A percentile compares a stretch with the other conserved stretches of the same genome.
Conservation (phyloP, 768 basidiomycete genomes). For the Pleurotus citrinopileatus region DNA sequence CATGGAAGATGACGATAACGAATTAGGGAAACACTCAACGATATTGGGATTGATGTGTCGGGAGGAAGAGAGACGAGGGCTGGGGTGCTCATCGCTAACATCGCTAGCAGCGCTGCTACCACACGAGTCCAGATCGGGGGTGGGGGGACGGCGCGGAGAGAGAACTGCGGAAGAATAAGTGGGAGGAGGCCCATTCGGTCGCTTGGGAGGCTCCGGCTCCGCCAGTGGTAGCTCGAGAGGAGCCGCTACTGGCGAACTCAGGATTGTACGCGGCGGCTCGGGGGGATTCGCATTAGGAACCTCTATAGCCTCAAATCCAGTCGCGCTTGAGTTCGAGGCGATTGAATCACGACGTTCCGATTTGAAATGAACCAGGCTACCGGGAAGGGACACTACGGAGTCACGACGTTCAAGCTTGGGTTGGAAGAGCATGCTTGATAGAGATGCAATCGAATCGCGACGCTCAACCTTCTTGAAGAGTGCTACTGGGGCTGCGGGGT, state of each 20-base stretch:
- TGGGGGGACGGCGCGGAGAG: conserved; percentile 26
- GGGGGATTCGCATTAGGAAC: neutral
- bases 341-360: conserved; percentile 5
- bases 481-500: neutral
- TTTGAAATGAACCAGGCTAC: neutral
- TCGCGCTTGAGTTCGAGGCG: conserved; percentile 1
- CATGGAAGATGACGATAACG: conserved; percentile 13
- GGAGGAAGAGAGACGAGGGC: conserved; percentile 22
- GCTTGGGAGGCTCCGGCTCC: neutral
- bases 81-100: conserved; percentile 33
- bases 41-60: conserved; percentile 51
- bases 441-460: conserved; percentile 2
- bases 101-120: conserved; percentile 46
- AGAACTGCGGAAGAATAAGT: conserved; percentile 44
- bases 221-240: neutral
- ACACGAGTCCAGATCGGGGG: conserved; percentile 38
- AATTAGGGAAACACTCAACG: conserved; percentile 34
- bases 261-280: neutral
- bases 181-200: conserved; percentile 15
- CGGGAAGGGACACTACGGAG: neutral
- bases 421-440: neutral
- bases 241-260: neutral
- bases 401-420: conserved; percentile 1
- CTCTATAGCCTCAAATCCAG: neutral
- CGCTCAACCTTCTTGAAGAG: conserved; percentile 3